Evolutionary conservation across 176 grass and related monocot genomes (phyloP), one percentile per base, ranked within the genome.

Genomic region (Rhipidocladum racemiflorum): DNA sequence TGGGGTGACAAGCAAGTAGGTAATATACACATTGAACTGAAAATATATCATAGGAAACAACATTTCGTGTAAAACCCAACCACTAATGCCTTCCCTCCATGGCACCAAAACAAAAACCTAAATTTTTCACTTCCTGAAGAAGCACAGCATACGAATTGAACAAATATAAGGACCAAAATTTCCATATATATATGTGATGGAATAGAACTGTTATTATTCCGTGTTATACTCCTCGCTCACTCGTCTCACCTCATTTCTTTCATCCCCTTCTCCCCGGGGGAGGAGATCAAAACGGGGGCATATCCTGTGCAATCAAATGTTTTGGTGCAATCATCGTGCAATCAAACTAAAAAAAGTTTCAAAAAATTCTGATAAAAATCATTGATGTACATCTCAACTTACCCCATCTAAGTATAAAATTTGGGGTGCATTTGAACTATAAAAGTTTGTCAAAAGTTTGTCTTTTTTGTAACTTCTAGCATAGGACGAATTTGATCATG

Each of bases 241-340:
- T 79, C 88, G 83, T 16, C 68, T 80, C 71, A 84, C 39, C 72
- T 72, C 63, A 42, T 29, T 10, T 25, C 53, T 62, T 74, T 18
- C 29, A 61, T 42, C 73, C 65, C 56, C 78, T 34, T 60, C 57
- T 77, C 29, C 10, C 68, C 64, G 10, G 43, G 14, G 15, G 50
- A 53, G 60, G 78, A 86, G 83, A 34, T 79, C 60, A 79, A 83
- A 86, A 73, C n/a, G n/a, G n/a, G n/a, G n/a, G n/a, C n/a, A n/a
- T n/a, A n/a, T n/a, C n/a, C n/a, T n/a, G n/a, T n/a, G n/a, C n/a
- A n/a, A n/a, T n/a, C n/a, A n/a, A n/a, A n/a, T n/a, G n/a, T n/a
- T n/a, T n/a, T n/a, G n/a, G n/a, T n/a, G n/a, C n/a, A n/a, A n/a
- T n/a, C n/a, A n/a, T n/a, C n/a, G n/a, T n/a, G n/a, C n/a, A n/a